Evolutionary conservation across 2,329 filamentous ascomycete genomes (phyloP), one percentile per base, ranked within the genome.

Genomic region (Penicillium nordicum): DNA sequence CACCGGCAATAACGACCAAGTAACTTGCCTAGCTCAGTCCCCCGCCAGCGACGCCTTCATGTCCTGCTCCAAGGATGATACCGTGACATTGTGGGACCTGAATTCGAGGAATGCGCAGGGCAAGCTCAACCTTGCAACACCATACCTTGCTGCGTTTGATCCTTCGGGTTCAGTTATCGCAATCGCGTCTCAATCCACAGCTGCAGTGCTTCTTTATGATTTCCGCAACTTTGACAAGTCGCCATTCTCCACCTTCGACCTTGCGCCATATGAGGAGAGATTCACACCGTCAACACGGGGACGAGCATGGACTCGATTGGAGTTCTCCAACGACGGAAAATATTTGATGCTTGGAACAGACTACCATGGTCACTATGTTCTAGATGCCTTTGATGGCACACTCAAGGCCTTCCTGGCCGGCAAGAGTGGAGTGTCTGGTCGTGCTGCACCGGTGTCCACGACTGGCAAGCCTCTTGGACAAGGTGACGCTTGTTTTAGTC

Each of bases 271-370:
- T 6, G 82, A 87, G 46, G 85, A 88, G 63, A 70, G 74, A 66
- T 80, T 72, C 59, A 82, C 73, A 38, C 77, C 74, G 46, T 79
- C 76, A 43, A 80, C 76, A 47, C 79, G 76, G 29, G 76, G 76
- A 36, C 69, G 76, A 43, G 74, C 72, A 63, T 99, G 94, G 94
- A 94, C 90, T 1, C 92, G 89, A 65, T 81, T 99, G 41, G 92
- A 96, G 67, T 97, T 99, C 71, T 94, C 90, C 56, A 99, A 99
- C 67, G 94, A 99, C 68, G 94, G 94, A 18, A 96, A 96, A 69
- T 85, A 85, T 58, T 76, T 99, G 46, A 81, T 99, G 5, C 74
- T 99, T 18, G 90, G 89, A 14, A 97, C 93, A 2, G 90, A 88
- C 47, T 90, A 89, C 7, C 82, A 82, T 50, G 91, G 92, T 0